Base-by-base conservation (phyloP, 768 basidiomycete species). In the Xerocomellus amylosporus region DNA sequence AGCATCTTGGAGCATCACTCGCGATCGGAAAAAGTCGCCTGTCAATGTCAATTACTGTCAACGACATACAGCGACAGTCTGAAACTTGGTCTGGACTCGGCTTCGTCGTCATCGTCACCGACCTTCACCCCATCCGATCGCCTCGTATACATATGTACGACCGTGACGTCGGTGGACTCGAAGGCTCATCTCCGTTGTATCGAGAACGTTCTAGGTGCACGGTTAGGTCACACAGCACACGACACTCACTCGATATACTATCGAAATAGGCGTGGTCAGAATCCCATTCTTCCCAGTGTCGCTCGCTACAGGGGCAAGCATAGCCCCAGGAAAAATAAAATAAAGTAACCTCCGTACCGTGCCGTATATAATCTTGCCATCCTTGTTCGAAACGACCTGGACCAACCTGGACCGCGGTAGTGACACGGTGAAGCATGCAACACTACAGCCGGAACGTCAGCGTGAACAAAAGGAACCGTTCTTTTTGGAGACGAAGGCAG, bases 21-120 rank as follows among this genome's bases (percentile, higher is more conserved):
- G 88, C 83, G 36, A 88, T 71, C 24, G 87, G 87, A 60, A 88
- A 87, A 33, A 85, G 62, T 79, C 82, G 86, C 19, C 85, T 87
- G 56, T 89, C 87, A 30, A 30, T 24, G 4, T 24, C 24, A 24
- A 24, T 4, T 9, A 30, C 30, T 30, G 9, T 10, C 30, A 47
- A 24, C 5, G 1, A 43, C 66, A 88, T 67, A 17, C 79, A 75
- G 44, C 82, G n/a, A n/a, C n/a, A n/a, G n/a, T n/a, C 82, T 4
- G 74, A 62, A n/a, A 75, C 46, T 15, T 12, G 60, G 13, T 82
- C 79, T 30, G 30, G 30, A 30, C 30, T 30, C 30, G 41, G 86
- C 88, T 78, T 86, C 79, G 10, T 84, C 76, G n/a, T 39, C 45
- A 12, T 79, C 77, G 0, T 79, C 78, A 49, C 46, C 14, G 28